Evolutionary conservation across 2,329 filamentous ascomycete genomes (phyloP), one percentile per base, ranked within the genome.

Genomic region (Fusarium nelsonii): DNA sequence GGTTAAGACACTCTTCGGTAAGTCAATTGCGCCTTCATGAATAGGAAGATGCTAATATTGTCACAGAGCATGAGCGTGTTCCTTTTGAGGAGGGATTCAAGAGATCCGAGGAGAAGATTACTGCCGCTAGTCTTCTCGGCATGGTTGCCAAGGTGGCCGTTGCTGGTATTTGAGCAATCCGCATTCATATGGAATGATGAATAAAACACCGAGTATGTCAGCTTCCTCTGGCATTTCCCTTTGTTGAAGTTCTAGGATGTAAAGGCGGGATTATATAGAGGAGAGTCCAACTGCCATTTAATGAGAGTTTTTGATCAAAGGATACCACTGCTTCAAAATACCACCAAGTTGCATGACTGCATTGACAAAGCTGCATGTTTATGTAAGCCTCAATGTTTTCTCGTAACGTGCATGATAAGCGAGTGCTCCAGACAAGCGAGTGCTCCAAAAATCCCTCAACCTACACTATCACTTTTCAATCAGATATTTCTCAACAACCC

Each of bases 1-100:
- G 71, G 71, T 73, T 11, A 73, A 56, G 33, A 54, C 69, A 7
- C n/a, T 73, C 28, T 73, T 73, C 28, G 51, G 71, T 73, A 64
- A 33, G 71, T 61, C 4, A 6, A 11, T 12, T 2, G 12, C 10
- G 8, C 2, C 15, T 2, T 6, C 2, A 3, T 6, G 7, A 4
- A 20, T 7, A 14, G n/a, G 4, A 2, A 10, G 2, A 16, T 5
- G 10, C 59, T 73, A 39, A 73, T 34, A 2, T 18, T 4, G 0
- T 2, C 9, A 4, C 3, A 72, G 70, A 73, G 50, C 50, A 71
- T n/a, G 70, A 73, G 20, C 68, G 57, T 20, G 3, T 73, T 26
- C 70, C 70, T n/a, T 59, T 69, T 3, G 15, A 54, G 5, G 70
- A 73, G 28, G 70, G 70, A 12, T 73, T 71, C 26, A 50, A 63